Evolutionary conservation across 345 rosid species (phyloP).

Genomic region (Capsella bursapastoris): DNA sequence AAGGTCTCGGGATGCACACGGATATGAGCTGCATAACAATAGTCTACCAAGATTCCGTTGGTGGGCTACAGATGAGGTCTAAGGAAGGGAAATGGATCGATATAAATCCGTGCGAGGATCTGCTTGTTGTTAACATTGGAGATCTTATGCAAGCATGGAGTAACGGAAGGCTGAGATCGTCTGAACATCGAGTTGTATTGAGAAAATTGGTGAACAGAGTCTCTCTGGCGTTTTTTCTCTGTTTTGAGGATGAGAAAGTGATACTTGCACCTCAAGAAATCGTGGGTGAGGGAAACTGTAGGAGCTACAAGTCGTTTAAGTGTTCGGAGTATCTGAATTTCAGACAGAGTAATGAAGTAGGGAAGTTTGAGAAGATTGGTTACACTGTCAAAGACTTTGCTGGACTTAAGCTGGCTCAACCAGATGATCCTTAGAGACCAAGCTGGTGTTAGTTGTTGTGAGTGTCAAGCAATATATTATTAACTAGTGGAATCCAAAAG

Average conservation of each 20-base stretch:
- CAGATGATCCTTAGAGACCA: conserved; percentile 18
- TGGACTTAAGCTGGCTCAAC: conserved; percentile 42
- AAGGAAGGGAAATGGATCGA: conserved; percentile 65
- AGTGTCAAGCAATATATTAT: conserved; percentile 25
- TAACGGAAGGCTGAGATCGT: conserved; percentile 68
- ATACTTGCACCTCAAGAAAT: conserved; percentile 63
- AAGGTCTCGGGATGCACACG: conserved; percentile 82
- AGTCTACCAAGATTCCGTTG: conserved; percentile 66
- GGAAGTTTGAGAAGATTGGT: conserved; percentile 70
- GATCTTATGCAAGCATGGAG: conserved; percentile 90
- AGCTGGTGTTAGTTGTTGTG: neutral
- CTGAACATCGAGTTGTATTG: conserved; percentile 73
- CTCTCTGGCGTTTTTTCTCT: conserved; percentile 73
- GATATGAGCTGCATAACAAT: conserved; percentile 88
- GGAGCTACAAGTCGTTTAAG: conserved; percentile 58
- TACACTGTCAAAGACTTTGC: conserved; percentile 72
- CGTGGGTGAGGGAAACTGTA: conserved; percentile 51
- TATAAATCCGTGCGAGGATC: conserved; percentile 53
- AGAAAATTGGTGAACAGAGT: conserved; percentile 50
- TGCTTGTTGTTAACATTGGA: conserved; percentile 66
- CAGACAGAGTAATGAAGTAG: conserved; percentile 64
- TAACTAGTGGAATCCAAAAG: conserved; percentile 39
- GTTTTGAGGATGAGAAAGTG: conserved; percentile 72
- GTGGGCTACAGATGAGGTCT: conserved; percentile 80
- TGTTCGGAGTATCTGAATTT: conserved; percentile 67